Evolutionary conservation across 2,329 filamentous ascomycete species (phyloP).

Genomic region (Penicillium aurantiogriseum): DNA sequence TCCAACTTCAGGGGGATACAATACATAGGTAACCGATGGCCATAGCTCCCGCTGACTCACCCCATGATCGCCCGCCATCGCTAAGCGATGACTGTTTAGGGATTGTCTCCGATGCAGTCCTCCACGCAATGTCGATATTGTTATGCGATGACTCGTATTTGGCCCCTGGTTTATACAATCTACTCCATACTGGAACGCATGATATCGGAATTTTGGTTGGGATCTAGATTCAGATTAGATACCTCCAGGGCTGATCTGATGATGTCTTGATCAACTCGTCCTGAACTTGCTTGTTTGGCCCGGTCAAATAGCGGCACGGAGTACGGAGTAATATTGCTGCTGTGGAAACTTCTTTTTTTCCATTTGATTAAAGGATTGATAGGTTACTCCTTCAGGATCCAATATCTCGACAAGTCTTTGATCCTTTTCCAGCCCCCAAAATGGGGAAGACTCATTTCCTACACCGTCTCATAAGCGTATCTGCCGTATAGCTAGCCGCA

Average conservation of each 20-base stretch:
- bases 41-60: slow-evolving; percentile 26
- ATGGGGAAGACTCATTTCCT: background rate
- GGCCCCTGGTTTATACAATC: background rate
- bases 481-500: background rate
- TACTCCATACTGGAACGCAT: background rate
- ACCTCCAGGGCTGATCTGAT: background rate
- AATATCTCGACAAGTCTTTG: background rate
- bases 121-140: slow-evolving; percentile 4
- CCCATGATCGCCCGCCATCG: slow-evolving; percentile 10
- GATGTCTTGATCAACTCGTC: background rate
- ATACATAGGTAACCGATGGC: slow-evolving; percentile 24
- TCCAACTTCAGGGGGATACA: slow-evolving; percentile 11
- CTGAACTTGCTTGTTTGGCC: background rate
- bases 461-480: background rate
- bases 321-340: background rate
- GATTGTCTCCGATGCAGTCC: slow-evolving; percentile 16
- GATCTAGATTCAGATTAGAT: slow-evolving; percentile 7
- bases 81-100: slow-evolving; percentile 19
- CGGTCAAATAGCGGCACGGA: background rate
- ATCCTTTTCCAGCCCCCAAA: background rate
- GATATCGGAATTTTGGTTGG: slow-evolving; percentile 1
- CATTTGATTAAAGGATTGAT: background rate
- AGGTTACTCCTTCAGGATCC: background rate
- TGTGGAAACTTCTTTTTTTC: background rate
- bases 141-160: slow-evolving; percentile 4